Evolutionary conservation across 2,329 filamentous ascomycete species (phyloP), one percentile per base, ranked within the genome.

Genomic region (Cryphonectria radicalis): DNA sequence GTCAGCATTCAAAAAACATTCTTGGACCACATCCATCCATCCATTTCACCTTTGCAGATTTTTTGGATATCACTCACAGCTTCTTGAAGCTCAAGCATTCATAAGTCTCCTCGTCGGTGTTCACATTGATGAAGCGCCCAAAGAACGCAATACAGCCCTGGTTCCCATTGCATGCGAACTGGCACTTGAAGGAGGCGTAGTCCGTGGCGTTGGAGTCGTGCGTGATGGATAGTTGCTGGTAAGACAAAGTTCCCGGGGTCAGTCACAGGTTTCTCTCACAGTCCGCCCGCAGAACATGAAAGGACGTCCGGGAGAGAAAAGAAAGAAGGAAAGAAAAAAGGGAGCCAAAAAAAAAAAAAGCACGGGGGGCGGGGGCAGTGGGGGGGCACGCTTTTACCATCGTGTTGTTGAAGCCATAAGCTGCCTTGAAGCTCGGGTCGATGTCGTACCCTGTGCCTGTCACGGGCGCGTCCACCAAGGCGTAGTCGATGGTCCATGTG

Each of bases 101-200:
- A 57, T 67, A 73, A 14, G 10, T 69, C 66, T 70, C 72, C 32
- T 53, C 53, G 14, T 67, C 42, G 7, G 70, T 70, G 43, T 70
- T 59, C 35, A 73, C 72, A 42, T 72, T 13, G 43, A 72, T 74
- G 63, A 75, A 77, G 69, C 74, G 77, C 22, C 75, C 74, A 72
- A 79, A 78, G 72, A 75, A 79, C 3, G 76, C 74, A 19, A 70
- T 73, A 65, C 78, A 79, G 6, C 70, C 70, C 14, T 53, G 69
- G 5, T 73, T 74, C 1, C 70, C 74, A 37, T 79, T 78, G 73
- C 78, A 79, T 14, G 71, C 73, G 46, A 73, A 79, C 74, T 79
- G 77, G 71, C 78, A 79, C 72, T 78, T 78, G 74, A 76, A 79
- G 0, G 76, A 74, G 50, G 73, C 77, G 63, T 77, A 78, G 14